Evolutionary conservation across 139 green algal genomes (phyloP).

Genomic region (Gonium pectorale): DNA sequence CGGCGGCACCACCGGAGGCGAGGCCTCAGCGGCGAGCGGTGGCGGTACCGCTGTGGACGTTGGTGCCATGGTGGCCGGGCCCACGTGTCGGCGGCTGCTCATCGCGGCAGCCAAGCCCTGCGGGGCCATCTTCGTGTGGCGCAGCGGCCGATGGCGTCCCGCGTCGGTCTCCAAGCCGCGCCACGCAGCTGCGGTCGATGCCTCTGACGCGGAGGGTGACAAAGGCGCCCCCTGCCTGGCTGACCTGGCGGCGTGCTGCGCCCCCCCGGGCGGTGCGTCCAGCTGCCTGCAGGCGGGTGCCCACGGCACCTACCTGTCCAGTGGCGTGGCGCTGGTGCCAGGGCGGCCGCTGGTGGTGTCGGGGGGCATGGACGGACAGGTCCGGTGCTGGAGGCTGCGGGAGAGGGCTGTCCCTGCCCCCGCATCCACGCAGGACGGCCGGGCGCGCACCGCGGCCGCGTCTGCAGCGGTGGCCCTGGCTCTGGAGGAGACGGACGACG

Average conservation of each 20-base stretch:
- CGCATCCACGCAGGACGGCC: no score
- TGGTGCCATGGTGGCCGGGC: background rate
- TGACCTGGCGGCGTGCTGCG: constrained; percentile 13
- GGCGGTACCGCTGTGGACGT: background rate
- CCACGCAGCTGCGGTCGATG: no score
- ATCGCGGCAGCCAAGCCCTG: constrained; percentile 16
- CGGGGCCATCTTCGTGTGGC: constrained; percentile 16
- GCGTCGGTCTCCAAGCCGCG: no score
- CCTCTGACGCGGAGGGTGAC: no score
- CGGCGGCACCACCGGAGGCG: no score
- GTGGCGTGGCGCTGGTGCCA: constrained; percentile 14
- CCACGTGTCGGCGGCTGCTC: constrained; percentile 13
- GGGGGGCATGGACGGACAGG: background rate
- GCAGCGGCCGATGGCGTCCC: background rate
- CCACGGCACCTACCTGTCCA: constrained; percentile 12
- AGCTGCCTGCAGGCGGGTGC: constrained; percentile 19
- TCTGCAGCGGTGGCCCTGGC: background rate
- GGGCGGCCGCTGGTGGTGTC: constrained; percentile 15
- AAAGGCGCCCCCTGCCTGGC: no score
- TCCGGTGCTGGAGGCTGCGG: background rate
- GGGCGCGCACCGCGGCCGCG: background rate
- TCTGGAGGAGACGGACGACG: background rate
- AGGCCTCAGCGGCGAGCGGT: no score
- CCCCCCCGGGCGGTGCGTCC: background rate
- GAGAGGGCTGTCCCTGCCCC: constrained; percentile 6